Percentiles rank a stretch among this genome's conserved stretches.
Conservation (phyloP, 345 rosid genomes). For the Melastoma malabathricum region DNA sequence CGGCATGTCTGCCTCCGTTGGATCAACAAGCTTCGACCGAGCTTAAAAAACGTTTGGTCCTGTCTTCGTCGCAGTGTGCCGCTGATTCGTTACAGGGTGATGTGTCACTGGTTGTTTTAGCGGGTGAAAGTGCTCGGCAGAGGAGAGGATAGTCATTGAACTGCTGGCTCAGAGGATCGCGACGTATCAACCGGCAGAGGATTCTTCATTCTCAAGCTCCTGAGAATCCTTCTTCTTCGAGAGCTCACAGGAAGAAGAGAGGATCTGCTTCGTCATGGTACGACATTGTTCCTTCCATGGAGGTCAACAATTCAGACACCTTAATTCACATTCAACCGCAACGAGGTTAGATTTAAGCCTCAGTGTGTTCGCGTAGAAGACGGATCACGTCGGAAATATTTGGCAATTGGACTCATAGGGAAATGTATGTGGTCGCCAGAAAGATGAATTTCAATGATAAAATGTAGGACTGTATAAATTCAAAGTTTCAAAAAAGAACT, state of each 20-base stretch:
- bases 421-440: no score
- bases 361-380: no score
- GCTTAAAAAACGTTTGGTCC: conserved; percentile 60
- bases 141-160: conserved; percentile 81
- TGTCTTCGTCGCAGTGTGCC: no score
- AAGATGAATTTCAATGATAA: no score
- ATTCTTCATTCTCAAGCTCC: conserved; percentile 40
- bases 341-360: no score
- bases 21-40: conserved; percentile 93
- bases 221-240: conserved; percentile 9
- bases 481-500: no score
- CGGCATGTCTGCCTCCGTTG: conserved; percentile 97
- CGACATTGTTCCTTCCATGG: not conserved
- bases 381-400: no score
- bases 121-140: conserved; percentile 80
- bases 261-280: not conserved
- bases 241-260: not conserved
- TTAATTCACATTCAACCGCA: no score
- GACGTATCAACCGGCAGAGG: conserved; percentile 80
- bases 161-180: conserved; percentile 78
- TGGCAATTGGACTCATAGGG: no score
- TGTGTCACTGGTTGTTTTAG: conserved; percentile 7
- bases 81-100: no score
- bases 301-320: no score
- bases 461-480: no score